Conservation (phyloP, 2,329 filamentous ascomycete genomes). For the Ophiosphaerella korrae region DNA sequence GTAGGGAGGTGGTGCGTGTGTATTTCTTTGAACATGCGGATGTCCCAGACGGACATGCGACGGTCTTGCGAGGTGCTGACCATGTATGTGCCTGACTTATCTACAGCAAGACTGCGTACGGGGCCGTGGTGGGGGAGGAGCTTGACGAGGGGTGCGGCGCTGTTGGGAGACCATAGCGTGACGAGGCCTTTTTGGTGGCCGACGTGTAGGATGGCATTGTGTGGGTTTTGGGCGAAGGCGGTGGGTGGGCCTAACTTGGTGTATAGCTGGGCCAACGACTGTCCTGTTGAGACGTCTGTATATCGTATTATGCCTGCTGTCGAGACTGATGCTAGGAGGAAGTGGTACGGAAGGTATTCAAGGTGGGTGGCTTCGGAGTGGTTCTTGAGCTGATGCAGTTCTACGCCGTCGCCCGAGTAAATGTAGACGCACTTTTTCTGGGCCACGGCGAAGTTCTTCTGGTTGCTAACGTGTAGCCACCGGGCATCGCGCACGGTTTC, state of each 20-base stretch:
- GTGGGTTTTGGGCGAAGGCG: conserved; percentile 83
- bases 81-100: conserved; percentile 94
- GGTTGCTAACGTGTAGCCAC: conserved; percentile 81
- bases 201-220: conserved; percentile 89
- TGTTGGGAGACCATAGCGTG: conserved; percentile 94
- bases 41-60: conserved; percentile 94
- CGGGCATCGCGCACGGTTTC: conserved; percentile 89
- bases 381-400: conserved; percentile 88
- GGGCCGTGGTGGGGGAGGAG: conserved; percentile 88
- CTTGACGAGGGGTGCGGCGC: conserved; percentile 83
- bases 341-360: conserved; percentile 96
- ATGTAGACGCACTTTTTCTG: conserved; percentile 98
- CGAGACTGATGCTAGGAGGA: conserved; percentile 85
- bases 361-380: conserved; percentile 91
- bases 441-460: conserved; percentile 91
- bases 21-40: conserved; percentile 91
- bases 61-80: conserved; percentile 87
- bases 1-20: conserved; percentile 84
- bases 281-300: conserved; percentile 91
- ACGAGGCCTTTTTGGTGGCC: conserved; percentile 96
- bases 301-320: conserved; percentile 84
- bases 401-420: conserved; percentile 88
- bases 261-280: conserved; percentile 82
- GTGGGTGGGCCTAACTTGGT: conserved; percentile 85
- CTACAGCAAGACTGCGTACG: conserved; percentile 81